These are phyloP conservation scores for Malassezia restricta DNA, from an alignment of 1,284 basidiomycete genomes.

Conservation along the genomic window DNA sequence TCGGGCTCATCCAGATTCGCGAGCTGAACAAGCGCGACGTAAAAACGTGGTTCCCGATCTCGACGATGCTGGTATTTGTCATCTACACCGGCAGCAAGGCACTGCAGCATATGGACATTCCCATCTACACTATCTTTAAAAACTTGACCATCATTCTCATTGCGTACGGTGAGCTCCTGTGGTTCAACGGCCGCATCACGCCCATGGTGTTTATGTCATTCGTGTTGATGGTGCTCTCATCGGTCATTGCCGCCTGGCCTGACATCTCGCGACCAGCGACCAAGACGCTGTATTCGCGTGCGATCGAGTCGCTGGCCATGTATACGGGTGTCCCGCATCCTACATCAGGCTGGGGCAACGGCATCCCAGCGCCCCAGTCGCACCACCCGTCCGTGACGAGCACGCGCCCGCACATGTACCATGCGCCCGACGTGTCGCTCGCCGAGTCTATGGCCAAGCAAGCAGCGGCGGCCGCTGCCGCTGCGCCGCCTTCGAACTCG, in stretches of 20 bases:
- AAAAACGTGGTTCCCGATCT: slow-evolving; percentile 87
- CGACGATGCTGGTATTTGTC: slow-evolving; percentile 76
- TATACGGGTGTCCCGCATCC: slow-evolving; percentile 3
- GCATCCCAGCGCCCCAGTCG: neutral
- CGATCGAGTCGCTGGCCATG: neutral
- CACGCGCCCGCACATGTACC: neutral
- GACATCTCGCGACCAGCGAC: slow-evolving; percentile 53
- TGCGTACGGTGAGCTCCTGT: slow-evolving; percentile 90
- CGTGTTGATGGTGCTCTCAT: slow-evolving; percentile 88
- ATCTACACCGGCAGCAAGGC: slow-evolving; percentile 98
- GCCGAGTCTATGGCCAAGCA: neutral
- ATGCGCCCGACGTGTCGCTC: neutral
- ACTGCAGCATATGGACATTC: slow-evolving; percentile 49
- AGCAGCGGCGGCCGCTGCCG: neutral
- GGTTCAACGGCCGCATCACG: slow-evolving; percentile 86
- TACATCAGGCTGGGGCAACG: neutral
- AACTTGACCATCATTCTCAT: slow-evolving; percentile 98
- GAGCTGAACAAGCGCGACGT: slow-evolving; percentile 73
- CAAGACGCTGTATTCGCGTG: neutral
- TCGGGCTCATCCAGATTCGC: slow-evolving; percentile 78
- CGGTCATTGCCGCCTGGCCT: slow-evolving; percentile 86
- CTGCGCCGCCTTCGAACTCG: neutral
- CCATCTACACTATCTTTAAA: slow-evolving; percentile 75
- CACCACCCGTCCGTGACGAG: neutral
- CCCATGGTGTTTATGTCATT: slow-evolving; percentile 78